Evolutionary conservation across 495 filamentous ascomycete species (phyloP).

Genomic region (Aspergillus hancockii): DNA sequence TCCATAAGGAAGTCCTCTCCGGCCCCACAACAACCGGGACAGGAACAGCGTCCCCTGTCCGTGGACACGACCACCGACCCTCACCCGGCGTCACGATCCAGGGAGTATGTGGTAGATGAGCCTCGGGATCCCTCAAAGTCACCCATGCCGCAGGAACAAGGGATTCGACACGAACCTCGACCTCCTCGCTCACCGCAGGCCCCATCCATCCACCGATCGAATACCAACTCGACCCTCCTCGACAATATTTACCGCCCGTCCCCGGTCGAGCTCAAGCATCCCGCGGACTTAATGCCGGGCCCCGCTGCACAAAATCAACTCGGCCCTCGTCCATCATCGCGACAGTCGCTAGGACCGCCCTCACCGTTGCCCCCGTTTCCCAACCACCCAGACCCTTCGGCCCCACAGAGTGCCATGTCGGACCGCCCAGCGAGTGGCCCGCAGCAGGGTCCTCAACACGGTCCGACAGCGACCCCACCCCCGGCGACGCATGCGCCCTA

Average conservation of each 20-base stretch:
- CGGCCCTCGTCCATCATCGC: constrained; percentile 55
- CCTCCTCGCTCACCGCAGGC: constrained; percentile 20
- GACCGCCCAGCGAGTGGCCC: constrained; percentile 36
- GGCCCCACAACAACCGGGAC: constrained; percentile 13
- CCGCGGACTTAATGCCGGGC: constrained; percentile 25
- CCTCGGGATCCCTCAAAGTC: constrained; percentile 8
- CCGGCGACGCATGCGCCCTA: constrained; percentile 20
- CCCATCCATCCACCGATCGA: constrained; percentile 28
- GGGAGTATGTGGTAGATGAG: constrained; percentile 16
- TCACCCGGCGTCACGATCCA: constrained; percentile 8
- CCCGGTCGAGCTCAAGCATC: constrained; percentile 28
- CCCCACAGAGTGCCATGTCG: constrained; percentile 21
- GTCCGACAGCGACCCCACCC: constrained; percentile 9
- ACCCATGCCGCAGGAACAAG: constrained; percentile 24
- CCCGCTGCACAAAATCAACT: constrained; percentile 12
- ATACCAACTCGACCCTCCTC: constrained; percentile 30
- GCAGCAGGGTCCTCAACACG: constrained; percentile 17
- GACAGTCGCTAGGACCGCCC: constrained; percentile 53
- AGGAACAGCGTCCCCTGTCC: constrained; percentile 16
- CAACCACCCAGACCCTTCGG: constrained; percentile 26
- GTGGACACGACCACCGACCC: constrained; percentile 13
- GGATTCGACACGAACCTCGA: constrained; percentile 15
- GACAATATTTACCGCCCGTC: constrained; percentile 52
- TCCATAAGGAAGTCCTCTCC: constrained; percentile 18
- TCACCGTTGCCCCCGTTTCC: constrained; percentile 31